Evolutionary conservation across 208 protist species (phyloP).

Genomic region (Crithidia bombi): DNA sequence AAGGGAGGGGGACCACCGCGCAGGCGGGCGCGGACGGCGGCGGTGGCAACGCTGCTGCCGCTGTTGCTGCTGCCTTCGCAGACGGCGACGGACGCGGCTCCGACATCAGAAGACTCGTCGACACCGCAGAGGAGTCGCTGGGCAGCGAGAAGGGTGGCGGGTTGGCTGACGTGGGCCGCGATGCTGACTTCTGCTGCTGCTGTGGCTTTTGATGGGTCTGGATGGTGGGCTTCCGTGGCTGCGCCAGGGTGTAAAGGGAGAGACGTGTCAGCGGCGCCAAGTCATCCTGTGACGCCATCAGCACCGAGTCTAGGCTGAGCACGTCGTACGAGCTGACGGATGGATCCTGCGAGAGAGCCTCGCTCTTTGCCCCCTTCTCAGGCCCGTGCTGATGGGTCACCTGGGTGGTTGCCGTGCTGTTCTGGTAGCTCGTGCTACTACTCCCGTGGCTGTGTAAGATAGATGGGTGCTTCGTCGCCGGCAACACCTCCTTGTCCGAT

Average conservation of each 20-base stretch:
- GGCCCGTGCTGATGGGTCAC: not conserved
- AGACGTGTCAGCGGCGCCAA: not conserved
- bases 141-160: not conserved
- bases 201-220: not conserved
- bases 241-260: constrained; percentile 1
- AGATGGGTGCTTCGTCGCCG: not conserved
- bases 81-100: not conserved
- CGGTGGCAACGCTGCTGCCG: not conserved
- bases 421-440: not conserved
- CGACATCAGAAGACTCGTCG: not conserved
- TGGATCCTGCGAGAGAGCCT: constrained; percentile 14
- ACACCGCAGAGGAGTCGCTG: not conserved
- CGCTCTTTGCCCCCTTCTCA: not conserved
- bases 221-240: not conserved
- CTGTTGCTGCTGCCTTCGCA: not conserved
- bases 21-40: not conserved
- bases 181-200: not conserved
- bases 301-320: constrained; percentile 5
- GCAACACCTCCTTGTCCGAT: not conserved
- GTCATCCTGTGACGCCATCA: not conserved
- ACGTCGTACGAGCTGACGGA: constrained; percentile 24
- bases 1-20: not conserved
- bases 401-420: not conserved
- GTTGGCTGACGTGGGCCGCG: not conserved
- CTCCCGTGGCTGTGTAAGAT: constrained; percentile 2